Evolutionary conservation across 352 stramenopile species (phyloP).

Genomic region (Phytophthora multivora): DNA sequence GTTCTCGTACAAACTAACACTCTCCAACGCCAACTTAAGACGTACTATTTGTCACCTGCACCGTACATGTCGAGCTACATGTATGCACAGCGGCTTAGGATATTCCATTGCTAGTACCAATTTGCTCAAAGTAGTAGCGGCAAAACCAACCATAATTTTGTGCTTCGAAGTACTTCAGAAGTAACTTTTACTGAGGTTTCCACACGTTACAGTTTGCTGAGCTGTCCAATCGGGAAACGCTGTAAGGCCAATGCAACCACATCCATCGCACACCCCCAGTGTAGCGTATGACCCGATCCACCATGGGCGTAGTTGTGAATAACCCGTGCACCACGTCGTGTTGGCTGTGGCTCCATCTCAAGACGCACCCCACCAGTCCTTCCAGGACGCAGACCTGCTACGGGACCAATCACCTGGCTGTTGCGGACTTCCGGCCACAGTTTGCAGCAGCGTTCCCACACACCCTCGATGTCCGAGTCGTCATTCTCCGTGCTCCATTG

Average conservation of each 20-base stretch:
- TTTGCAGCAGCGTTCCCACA: constrained; percentile 54
- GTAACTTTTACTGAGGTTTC: no score
- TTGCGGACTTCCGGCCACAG: constrained; percentile 49
- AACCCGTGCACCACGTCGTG: constrained; percentile 40
- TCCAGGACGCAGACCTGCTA: constrained; percentile 53
- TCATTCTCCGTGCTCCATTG: constrained; percentile 55
- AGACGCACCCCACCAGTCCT: constrained; percentile 50
- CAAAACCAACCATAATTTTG: no score
- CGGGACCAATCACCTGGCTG: constrained; percentile 43
- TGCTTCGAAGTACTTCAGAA: no score
- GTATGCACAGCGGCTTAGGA: not conserved
- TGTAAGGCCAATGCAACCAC: constrained; percentile 43
- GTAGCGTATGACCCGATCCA: constrained; percentile 71
- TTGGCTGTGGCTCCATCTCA: constrained; percentile 44
- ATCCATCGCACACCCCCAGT: constrained; percentile 68
- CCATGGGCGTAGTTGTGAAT: constrained; percentile 80
- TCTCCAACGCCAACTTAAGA: not conserved
- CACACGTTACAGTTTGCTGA: constrained; percentile 9
- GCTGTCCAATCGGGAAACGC: constrained; percentile 5
- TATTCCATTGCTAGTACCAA: no score
- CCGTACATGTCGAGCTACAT: not conserved
- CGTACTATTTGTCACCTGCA: not conserved
- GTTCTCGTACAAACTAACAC: no score
- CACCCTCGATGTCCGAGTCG: constrained; percentile 43
- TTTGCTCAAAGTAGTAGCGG: no score